Evolutionary conservation across 1,284 basidiomycete species (phyloP), one percentile per base, ranked within the genome.

Genomic region (Malassezia sp.): DNA sequence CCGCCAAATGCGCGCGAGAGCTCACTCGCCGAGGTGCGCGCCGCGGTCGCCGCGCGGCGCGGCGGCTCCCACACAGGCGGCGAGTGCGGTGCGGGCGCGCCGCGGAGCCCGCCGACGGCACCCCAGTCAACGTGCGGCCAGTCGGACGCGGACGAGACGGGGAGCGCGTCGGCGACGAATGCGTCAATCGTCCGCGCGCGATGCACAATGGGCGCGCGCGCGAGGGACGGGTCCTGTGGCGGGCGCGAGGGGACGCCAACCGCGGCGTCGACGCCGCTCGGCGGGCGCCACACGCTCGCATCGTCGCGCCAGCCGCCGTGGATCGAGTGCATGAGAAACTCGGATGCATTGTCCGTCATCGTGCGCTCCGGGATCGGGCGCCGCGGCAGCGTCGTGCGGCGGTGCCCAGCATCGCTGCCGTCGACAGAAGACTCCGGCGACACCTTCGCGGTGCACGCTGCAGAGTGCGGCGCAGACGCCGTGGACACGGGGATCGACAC

Each of bases 151-250:
- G 10, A 22, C 20, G 35, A 2, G 24, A 24, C 14, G 30, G 10
- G n/a, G 18, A 5, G 28, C n/a, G 38, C 27, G 15, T 40, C 28
- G 29, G 21, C 22, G n/a, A 17, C 18, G 10, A 38, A 2, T 15
- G 42, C 10, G 37, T 46, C 44, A 5, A 46, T 38, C 14, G 44
- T 46, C 44, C 33, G 31, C 4, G 44, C 32, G 38, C 37, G 44
- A 22, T 34, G 38, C 2, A 46, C 9, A 18, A 23, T 20, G 12
- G 33, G 15, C 20, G n/a, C 21, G 5, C 36, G 12, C 28, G 11
- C 37, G 37, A 11, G 37, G n/a, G n/a, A n/a, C n/a, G n/a, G n/a
- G n/a, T n/a, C n/a, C n/a, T n/a, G n/a, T n/a, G n/a, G 37, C 27
- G 24, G 27, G 8, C 5, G 12, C 17, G 38, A 7, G 17, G 32